Base-by-base conservation (phyloP, 208 protist species). In the Crithidia expoeki region DNA sequence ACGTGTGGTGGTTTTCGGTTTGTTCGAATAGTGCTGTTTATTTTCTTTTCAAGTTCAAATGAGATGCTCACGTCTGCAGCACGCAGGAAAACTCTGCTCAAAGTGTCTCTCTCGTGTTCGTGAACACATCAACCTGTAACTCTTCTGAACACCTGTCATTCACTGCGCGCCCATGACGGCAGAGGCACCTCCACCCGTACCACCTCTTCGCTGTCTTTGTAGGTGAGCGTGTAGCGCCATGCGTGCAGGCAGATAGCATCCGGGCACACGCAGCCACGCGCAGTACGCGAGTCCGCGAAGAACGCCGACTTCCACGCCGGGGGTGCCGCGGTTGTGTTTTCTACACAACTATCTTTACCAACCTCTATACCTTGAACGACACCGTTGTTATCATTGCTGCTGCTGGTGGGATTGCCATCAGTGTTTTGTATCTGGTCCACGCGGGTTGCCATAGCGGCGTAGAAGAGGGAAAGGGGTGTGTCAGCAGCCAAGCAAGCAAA, bases 231-330 rank as follows among this genome's bases (percentile, higher is more conserved):
- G 64, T 94, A 94, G 11, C 79, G 78, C 77, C 82, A 88, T 1
- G 89, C 89, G 52, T 91, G 86, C 21, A 94, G 76, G 33, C 66
- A 60, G 59, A 94, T 94, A n/a, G 79, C 49, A 9, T 77, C 68
- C 2, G 84, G 84, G 57, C 84, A 89, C 11, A 89, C 23, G 68
- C 84, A 89, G 38, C 57, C 63, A 4, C 70, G 46, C 30, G 27
- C 51, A 14, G n/a, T 60, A 27, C 68, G 60, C 11, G 51, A 40
- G 12, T 67, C 68, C 11, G 56, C 68, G 25, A 74, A 60, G 12
- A 52, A 16, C 17, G 33, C 38, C 12, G 51, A 30, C 19, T 21
- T 38, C 68, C 68, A 65, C 23, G 27, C 30, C 17, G 46, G 33
- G 23, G 30, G 2, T 28, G 10, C 21, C 17, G 11, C 44, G 7